Base-by-base conservation (phyloP, 805 yeast genomes). In the Saturnispora bothae region DNA sequence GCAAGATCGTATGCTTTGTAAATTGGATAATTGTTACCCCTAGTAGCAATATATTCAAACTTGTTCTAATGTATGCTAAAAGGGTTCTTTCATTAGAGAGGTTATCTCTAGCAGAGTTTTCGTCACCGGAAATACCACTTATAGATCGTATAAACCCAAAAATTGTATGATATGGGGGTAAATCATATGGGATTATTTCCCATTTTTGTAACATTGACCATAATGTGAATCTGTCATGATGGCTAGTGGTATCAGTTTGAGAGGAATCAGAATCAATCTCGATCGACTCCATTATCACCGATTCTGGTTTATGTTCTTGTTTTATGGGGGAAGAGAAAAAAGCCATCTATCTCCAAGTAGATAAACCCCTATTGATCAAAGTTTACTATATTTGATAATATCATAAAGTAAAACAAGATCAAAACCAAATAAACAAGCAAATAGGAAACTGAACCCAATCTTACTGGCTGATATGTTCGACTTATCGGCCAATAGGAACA, bases 61-160 rank as follows among this genome's bases (percentile, higher is more conserved):
- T 63, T 0, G 82, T 75, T 35, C 82, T 59, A 12, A 71, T 47
- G 70, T 79, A 76, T 1, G 82, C 80, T 9, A 76, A 52, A 28
- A 68, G 65, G 1, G 82, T 76, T 43, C 83, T 56, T 46, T 76
- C 82, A 46, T 74, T 75, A 6, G 83, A 77, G 59, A 76, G 43
- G 46, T 73, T 77, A 48, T 73, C 78, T 50, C 79, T 59, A 1
- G 77, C 76, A 8, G 45, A 47, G 29, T 41, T 45, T 4, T 44
- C 48, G 3, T 42, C 37, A 9, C 18, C 10, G 15, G 19, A 10
- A 7, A 19, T 8, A 12, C 25, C 25, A 26, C 35, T 12, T 18
- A 37, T 15, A 6, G 16, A 14, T 9, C 20, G 12, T 5, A 31
- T n/a, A 5, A 15, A 14, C 10, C 9, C 15, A 8, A 25, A 9